Evolutionary conservation across 164 flowering plant genomes (phyloP), one percentile per base, ranked within the genome.

Genomic region (Piper betle): DNA sequence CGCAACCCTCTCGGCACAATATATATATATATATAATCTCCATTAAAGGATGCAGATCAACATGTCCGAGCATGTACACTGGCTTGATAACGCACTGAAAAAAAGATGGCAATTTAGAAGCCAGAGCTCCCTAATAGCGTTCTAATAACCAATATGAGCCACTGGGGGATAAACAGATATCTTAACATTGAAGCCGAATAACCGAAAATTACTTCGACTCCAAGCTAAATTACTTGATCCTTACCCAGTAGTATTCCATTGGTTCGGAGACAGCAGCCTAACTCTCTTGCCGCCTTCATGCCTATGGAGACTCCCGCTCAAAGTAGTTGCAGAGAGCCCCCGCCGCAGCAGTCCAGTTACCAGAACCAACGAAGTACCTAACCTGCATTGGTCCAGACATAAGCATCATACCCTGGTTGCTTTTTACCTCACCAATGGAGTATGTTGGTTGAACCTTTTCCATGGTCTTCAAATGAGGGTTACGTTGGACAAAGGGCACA

Each of bases 321-420:
- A 82, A 86, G 70, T 74, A 93, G 38, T 71, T 73, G 78, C 99
- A 93, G 7, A 59, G 76, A 19, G 95, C 82, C 60, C 96, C 97
- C 68, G 83, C 77, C 8, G 83, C 70, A 15, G 82, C 75, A 57
- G 86, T 82, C 93, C 91, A 88, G 63, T 91, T 86, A 33, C 99
- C 99, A 71, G 97, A 93, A 5, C 97, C 86, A 65, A 86, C 91
- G 86, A 88, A 91, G 70, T 75, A 63, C 73, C 79, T 74, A 38
- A 91, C 96, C n/a, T 86, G 85, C 64, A 76, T 85, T 3, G 88
- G 87, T 13, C 99, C 96, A 8, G 97, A 92, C 64, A 80, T 82
- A 52, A 78, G 75, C 10, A 83, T 72, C 75, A 81, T 74, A 43
- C 76, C 72, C 71, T 70, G 79, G 74, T 80, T 75, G 80, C 93